Evolutionary conservation across 768 basidiomycete species (phyloP).

Genomic region (Termitomyces heimii): DNA sequence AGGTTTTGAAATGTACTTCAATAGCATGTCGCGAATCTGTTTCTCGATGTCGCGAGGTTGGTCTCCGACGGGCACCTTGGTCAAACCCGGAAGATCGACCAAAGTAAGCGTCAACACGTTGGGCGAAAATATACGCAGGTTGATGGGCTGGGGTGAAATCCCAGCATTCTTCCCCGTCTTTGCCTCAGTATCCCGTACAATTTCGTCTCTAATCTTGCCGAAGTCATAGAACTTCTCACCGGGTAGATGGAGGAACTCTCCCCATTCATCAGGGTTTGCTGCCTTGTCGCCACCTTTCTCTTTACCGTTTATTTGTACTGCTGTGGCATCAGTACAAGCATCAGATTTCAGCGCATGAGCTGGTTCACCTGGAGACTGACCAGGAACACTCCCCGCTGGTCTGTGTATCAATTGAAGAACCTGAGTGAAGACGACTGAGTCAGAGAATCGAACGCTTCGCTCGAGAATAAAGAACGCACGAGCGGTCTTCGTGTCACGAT

Average conservation of each 20-base stretch:
- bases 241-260: conserved; percentile 95
- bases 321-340: conserved; percentile 15
- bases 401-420: conserved; percentile 94
- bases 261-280: conserved; percentile 95
- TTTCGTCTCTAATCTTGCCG: conserved; percentile 93
- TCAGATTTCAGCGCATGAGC: neutral
- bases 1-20: conserved; percentile 92
- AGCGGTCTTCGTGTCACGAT: conserved; percentile 97
- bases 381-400: conserved; percentile 40
- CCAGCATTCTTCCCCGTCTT: conserved; percentile 99
- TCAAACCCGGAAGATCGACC: conserved; percentile 95
- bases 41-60: conserved; percentile 97
- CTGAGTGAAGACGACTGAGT: conserved; percentile 27
- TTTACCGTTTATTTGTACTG: conserved; percentile 38
- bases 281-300: conserved; percentile 58
- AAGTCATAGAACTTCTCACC: conserved; percentile 99
- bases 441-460: neutral
- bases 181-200: conserved; percentile 93
- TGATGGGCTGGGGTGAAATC: conserved; percentile 96
- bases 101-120: conserved; percentile 96
- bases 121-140: conserved; percentile 94
- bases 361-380: conserved; percentile 33
- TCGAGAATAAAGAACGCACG: conserved; percentile 38
- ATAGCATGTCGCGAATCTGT: conserved; percentile 94
- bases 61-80: conserved; percentile 92